These are phyloP conservation scores for Glonium stellatum DNA, from an alignment of 495 filamentous ascomycete species.

Conservation along the genomic window DNA sequence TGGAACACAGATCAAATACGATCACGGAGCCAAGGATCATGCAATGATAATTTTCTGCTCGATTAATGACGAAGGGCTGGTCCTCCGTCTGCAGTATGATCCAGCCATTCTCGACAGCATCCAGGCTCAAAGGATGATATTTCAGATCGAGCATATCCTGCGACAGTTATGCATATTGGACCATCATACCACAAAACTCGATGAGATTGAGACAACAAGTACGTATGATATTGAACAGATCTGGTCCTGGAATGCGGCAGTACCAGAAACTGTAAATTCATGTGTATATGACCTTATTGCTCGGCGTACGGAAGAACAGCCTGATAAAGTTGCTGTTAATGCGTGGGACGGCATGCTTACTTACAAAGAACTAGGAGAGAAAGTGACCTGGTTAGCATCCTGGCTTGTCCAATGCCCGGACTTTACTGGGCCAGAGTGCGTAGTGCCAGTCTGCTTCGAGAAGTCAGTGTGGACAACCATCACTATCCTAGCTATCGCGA, in stretches of 20 bases:
- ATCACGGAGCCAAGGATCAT: too few species aligned
- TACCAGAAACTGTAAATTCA: neutral
- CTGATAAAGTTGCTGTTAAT: constrained; percentile 1
- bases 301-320: neutral
- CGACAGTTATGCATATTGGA: too few species aligned
- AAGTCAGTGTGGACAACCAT: constrained; percentile 23
- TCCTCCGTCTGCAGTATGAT: too few species aligned
- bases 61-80: too few species aligned
- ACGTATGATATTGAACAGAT: too few species aligned
- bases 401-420: constrained; percentile 29
- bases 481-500: constrained; percentile 22
- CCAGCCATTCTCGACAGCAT: too few species aligned
- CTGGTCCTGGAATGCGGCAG: neutral
- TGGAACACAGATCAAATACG: too few species aligned
- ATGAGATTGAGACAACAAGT: too few species aligned
- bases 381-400: constrained; percentile 31
- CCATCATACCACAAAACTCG: too few species aligned
- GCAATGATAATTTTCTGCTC: too few species aligned
- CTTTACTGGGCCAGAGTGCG: constrained; percentile 33
- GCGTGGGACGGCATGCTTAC: constrained; percentile 33
- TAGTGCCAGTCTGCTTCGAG: constrained; percentile 25
- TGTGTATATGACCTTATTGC: neutral
- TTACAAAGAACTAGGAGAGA: constrained; percentile 30
- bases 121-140: too few species aligned
- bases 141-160: too few species aligned